Evolutionary conservation across 768 basidiomycete genomes (phyloP).

Genomic region (Agrocybe pediades): DNA sequence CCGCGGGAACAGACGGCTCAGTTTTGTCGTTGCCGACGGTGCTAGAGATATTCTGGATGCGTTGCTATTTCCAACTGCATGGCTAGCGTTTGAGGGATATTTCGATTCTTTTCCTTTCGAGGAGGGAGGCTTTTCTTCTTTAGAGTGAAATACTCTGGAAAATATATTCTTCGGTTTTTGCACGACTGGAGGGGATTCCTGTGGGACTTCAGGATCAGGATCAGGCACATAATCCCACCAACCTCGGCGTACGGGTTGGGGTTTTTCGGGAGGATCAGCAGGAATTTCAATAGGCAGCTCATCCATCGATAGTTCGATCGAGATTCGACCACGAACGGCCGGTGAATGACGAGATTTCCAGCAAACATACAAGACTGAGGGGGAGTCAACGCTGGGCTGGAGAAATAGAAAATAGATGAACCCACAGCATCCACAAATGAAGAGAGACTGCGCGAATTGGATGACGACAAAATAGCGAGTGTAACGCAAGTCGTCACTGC

Average conservation of each 20-base stretch:
- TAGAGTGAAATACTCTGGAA: neutral
- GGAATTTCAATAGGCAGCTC: conserved; percentile 35
- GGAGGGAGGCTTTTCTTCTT: neutral
- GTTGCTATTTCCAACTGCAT: conserved; percentile 1
- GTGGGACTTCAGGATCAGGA: conserved; percentile 22
- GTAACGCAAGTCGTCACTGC: conserved; percentile 33
- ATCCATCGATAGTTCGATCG: conserved; percentile 48
- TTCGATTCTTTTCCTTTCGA: neutral
- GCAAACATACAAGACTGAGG: conserved; percentile 53
- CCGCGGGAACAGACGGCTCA: conserved; percentile 51
- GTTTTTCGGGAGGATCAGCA: conserved; percentile 21
- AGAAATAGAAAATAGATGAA: conserved; percentile 9
- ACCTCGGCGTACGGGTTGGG: conserved; percentile 33
- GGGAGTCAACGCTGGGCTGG: neutral
- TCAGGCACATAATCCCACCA: conserved; percentile 61
- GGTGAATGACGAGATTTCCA: conserved; percentile 54
- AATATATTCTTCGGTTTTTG: conserved; percentile 7
- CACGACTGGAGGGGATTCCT: conserved; percentile 1
- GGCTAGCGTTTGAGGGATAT: neutral
- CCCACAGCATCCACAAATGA: conserved; percentile 64
- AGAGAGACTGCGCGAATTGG: conserved; percentile 55
- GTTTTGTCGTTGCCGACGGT: conserved; percentile 33
- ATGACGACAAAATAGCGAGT: conserved; percentile 46
- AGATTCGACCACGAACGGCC: conserved; percentile 56
- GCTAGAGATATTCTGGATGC: conserved; percentile 20